phyloP scores from a whole-genome alignment of 352 stramenopile genomes.

The Pythium utonaiense region DNA sequence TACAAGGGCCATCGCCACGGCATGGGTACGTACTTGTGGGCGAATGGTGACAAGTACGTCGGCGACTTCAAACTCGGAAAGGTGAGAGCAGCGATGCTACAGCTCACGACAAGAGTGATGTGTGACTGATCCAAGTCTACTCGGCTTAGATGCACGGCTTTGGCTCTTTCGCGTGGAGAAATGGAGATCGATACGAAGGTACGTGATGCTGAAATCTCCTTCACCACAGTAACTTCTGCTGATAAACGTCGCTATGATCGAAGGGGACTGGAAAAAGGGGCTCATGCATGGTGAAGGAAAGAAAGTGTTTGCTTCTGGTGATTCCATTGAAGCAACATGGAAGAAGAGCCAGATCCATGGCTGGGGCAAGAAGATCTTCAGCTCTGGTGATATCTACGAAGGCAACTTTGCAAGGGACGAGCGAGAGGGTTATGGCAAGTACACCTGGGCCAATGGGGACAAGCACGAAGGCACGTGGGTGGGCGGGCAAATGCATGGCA shows the following conservation, averaged over 20 bases:
- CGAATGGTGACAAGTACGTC: slow-evolving; percentile 88
- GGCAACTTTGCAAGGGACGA: slow-evolving; percentile 60
- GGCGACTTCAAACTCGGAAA: slow-evolving; percentile 80
- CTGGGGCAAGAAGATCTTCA: slow-evolving; percentile 58
- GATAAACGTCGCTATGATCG: background rate
- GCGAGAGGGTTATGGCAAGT: slow-evolving; percentile 60
- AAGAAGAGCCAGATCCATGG: slow-evolving; percentile 58
- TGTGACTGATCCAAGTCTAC: no score
- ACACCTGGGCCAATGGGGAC: slow-evolving; percentile 70
- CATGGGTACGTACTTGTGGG: slow-evolving; percentile 82
- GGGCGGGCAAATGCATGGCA: slow-evolving; percentile 59
- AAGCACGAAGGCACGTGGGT: slow-evolving; percentile 58
- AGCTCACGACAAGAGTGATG: no score
- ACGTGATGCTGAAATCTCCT: background rate
- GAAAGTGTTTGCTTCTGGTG: slow-evolving; percentile 57
- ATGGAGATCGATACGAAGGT: slow-evolving; percentile 80
- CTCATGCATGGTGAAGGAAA: slow-evolving; percentile 76
- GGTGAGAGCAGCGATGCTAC: no score
- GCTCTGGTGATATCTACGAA: slow-evolving; percentile 65
- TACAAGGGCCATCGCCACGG: slow-evolving; percentile 83
- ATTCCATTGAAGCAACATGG: slow-evolving; percentile 64
- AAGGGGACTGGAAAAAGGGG: slow-evolving; percentile 74
- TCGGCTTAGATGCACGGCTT: slow-evolving; percentile 63
- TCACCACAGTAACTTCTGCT: background rate
- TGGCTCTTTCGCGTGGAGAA: slow-evolving; percentile 70